A percentile compares a stretch with the other conserved stretches of the same genome.
Evolutionary conservation across 2,329 filamentous ascomycete species (phyloP).

Genomic region (Alternaria conjuncta): DNA sequence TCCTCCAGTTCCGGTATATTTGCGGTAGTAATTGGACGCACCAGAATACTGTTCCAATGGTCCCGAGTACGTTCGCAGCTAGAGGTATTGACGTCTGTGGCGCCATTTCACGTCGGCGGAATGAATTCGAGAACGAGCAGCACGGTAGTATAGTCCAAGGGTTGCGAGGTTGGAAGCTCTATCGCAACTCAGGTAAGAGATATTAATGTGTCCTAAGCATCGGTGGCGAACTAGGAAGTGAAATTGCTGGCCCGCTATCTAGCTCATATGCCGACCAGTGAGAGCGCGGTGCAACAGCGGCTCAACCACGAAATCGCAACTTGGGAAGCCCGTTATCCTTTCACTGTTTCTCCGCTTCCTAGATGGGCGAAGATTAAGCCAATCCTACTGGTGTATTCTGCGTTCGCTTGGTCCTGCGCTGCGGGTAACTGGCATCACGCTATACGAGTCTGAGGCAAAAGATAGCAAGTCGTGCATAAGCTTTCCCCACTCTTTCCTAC

Average conservation of each 20-base stretch:
- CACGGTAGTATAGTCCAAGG: background rate
- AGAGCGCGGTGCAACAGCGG: background rate
- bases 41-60: conserved; percentile 61
- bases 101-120: conserved; percentile 18
- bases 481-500: background rate
- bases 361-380: background rate
- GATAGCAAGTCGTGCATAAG: conserved; percentile 3
- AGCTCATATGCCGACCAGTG: background rate
- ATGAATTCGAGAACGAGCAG: background rate
- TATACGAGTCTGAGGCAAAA: background rate
- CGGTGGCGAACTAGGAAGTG: background rate
- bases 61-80: conserved; percentile 65
- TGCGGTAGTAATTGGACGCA: conserved; percentile 51
- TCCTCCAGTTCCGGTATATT: conserved; percentile 70
- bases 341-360: background rate
- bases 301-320: background rate
- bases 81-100: conserved; percentile 49
- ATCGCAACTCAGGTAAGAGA: background rate
- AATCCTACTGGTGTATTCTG: background rate
- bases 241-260: background rate
- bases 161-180: background rate
- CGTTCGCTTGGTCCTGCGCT: background rate
- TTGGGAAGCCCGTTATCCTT: background rate
- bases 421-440: conserved; percentile 4
- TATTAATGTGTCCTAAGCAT: background rate